Percentiles rank a stretch among this genome's conserved stretches.
These are phyloP conservation scores for Schizosaccharomyces versatilis DNA, from an alignment of 1,139 yeast species.

Conservation along the genomic window DNA sequence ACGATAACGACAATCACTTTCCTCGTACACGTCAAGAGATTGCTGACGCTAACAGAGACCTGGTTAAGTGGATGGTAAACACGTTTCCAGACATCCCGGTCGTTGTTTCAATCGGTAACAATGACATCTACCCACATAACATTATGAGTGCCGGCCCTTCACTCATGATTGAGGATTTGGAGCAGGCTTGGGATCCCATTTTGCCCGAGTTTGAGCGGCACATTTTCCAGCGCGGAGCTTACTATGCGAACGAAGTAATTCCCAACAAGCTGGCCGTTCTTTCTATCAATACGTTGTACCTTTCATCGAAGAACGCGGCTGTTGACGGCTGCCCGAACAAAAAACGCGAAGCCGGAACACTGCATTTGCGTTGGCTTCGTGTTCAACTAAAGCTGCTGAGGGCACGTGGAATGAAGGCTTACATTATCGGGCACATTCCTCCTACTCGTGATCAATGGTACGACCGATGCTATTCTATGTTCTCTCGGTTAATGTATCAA, in stretches of 20 bases:
- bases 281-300: constrained; percentile 54
- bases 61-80: constrained; percentile 32
- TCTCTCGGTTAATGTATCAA: constrained; percentile 56
- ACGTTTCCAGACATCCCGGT: constrained; percentile 23
- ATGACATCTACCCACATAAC: constrained; percentile 77
- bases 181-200: constrained; percentile 46
- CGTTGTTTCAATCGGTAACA: constrained; percentile 32
- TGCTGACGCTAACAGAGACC: constrained; percentile 41
- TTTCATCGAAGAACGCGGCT: constrained; percentile 55
- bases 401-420: constrained; percentile 55
- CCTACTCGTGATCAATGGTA: constrained; percentile 63
- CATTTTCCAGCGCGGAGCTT: constrained; percentile 51
- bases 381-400: constrained; percentile 51
- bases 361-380: constrained; percentile 58
- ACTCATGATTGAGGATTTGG: constrained; percentile 55
- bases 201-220: constrained; percentile 64
- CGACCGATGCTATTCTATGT: constrained; percentile 46
- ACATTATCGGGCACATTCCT: constrained; percentile 78
- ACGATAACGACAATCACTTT: constrained; percentile 50
- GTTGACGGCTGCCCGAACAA: constrained; percentile 56
- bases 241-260: constrained; percentile 50
- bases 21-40: constrained; percentile 57
- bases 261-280: constrained; percentile 58
- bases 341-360: constrained; percentile 52
- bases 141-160: constrained; percentile 70